These are phyloP conservation scores for Periglandula ipomoeae DNA, from an alignment of 2,329 filamentous ascomycete genomes.

Conservation along the genomic window DNA sequence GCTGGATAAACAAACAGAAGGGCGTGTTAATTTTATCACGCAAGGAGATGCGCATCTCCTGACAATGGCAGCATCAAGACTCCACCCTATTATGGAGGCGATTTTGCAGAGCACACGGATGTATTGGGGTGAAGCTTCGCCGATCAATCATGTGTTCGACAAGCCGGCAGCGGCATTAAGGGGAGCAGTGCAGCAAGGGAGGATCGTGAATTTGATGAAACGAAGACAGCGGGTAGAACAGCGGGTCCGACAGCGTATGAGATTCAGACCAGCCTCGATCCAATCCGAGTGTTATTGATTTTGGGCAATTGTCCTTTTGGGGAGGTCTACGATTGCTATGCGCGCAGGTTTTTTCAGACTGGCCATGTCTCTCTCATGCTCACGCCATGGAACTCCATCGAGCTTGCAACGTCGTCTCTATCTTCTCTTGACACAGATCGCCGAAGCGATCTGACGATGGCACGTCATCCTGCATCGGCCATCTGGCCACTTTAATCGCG, in stretches of 20 bases:
- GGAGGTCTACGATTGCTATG: too few relatives aligned
- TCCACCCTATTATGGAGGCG: neutral
- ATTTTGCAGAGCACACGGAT: neutral
- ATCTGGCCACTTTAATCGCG: neutral
- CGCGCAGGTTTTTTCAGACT: too few relatives aligned
- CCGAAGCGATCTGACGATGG: neutral
- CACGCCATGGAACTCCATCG: neutral
- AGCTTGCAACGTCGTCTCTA: neutral
- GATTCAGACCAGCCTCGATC: too few relatives aligned
- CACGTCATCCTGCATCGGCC: neutral
- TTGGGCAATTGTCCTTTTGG: too few relatives aligned
- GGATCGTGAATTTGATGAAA: neutral
- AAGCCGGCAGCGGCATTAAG: neutral
- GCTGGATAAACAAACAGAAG: neutral
- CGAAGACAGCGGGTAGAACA: neutral
- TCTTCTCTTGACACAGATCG: neutral
- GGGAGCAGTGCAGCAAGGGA: neutral
- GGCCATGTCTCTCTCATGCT: too few relatives aligned
- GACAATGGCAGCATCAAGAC: neutral
- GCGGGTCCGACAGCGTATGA: neutral
- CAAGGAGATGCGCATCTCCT: neutral
- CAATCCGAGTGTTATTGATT: too few relatives aligned
- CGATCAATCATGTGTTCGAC: neutral
- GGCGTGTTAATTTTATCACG: neutral
- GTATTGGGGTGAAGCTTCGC: neutral